A percentile compares a stretch with the other conserved stretches of the same genome.
These are phyloP conservation scores for Rhizophora mangle DNA, from an alignment of 345 rosid genomes.

Conservation along the genomic window DNA sequence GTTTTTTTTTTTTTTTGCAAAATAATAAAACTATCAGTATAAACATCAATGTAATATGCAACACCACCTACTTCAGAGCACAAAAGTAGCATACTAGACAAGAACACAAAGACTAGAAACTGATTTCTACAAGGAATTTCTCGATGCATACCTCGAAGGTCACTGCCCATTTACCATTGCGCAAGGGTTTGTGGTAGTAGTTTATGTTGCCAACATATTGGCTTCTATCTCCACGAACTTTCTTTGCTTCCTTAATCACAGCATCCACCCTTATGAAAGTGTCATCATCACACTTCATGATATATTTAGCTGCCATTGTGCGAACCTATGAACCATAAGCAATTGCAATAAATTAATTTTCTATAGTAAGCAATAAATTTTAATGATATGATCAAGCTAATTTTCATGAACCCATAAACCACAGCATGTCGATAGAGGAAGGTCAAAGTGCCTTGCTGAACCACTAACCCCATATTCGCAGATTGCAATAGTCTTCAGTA, in stretches of 20 bases:
- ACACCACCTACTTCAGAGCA: background rate
- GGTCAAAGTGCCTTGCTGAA: background rate
- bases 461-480: constrained; percentile 91
- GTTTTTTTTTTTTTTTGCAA: no score
- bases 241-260: constrained; percentile 58
- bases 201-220: constrained; percentile 80
- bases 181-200: constrained; percentile 81
- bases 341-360: no score
- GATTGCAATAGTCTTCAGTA: constrained; percentile 87
- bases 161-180: constrained; percentile 96
- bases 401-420: no score
- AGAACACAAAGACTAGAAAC: background rate
- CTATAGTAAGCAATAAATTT: no score
- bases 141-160: constrained; percentile 66
- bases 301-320: constrained; percentile 52
- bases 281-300: constrained; percentile 95
- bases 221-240: constrained; percentile 53
- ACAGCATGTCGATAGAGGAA: no score
- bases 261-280: constrained; percentile 78
- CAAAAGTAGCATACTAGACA: background rate
- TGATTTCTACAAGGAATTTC: background rate
- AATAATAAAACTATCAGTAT: background rate
- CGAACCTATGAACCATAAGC: constrained; percentile 38
- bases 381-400: no score
- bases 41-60: background rate